These are phyloP conservation scores for Neurospora sp. DNA, from an alignment of 495 filamentous ascomycete genomes.

Conservation along the genomic window DNA sequence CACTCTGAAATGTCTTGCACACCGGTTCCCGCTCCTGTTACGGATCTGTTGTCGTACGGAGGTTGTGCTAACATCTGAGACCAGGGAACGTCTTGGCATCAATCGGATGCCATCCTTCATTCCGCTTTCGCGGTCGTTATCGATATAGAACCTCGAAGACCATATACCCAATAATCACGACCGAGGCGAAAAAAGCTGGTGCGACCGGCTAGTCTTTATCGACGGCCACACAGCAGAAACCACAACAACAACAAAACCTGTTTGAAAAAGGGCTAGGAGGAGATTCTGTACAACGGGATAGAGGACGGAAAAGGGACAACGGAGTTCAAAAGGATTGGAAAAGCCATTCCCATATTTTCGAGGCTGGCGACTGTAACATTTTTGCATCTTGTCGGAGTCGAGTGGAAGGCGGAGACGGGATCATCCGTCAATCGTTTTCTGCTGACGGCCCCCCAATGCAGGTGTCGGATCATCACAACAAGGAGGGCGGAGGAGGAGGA, in stretches of 20 bases:
- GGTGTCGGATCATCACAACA: not conserved
- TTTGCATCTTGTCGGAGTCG: not conserved
- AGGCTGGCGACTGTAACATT: not conserved
- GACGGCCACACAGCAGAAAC: not conserved
- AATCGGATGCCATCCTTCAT: not conserved
- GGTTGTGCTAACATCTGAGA: not conserved
- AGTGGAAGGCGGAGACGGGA: not conserved
- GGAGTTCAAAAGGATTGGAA: not conserved
- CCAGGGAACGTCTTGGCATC: not conserved
- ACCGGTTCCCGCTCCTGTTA: not conserved
- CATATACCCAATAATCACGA: not conserved
- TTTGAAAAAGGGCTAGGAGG: not conserved
- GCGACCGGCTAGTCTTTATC: not conserved
- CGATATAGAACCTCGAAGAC: not conserved
- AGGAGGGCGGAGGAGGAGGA: not conserved
- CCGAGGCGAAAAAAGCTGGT: not conserved
- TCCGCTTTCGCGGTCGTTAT: not conserved
- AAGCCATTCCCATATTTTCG: not conserved
- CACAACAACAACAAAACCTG: not conserved
- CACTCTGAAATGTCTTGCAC: slow-evolving; percentile 24
- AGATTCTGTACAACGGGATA: not conserved
- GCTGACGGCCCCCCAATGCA: not conserved
- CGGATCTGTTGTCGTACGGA: not conserved
- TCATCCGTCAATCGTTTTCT: not conserved
- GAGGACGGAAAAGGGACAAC: not conserved